Base-by-base conservation (phyloP, 2,329 filamentous ascomycete genomes). In the Tolypocladium pustulatum region DNA sequence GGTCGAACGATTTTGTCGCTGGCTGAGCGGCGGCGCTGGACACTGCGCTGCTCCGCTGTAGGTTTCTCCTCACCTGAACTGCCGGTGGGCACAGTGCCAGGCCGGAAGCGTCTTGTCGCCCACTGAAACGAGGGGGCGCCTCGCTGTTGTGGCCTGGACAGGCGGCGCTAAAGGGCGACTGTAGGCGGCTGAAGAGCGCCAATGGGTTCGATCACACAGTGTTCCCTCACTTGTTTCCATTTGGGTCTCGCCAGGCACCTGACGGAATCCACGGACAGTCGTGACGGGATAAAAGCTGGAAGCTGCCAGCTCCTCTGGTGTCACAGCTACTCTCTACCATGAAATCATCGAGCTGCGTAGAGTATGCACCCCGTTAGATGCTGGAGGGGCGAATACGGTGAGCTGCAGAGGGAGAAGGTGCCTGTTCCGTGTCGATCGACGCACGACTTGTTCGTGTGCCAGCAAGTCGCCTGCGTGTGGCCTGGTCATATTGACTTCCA, bases 1-100 rank as follows among this genome's bases (percentile, higher is more conserved):
- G 67, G 72, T 71, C 67, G 68, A 70, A 70, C 67, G 71, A 74
- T 73, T 74, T 75, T 73, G 73, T 72, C 71, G 68, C 65, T 67
- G 66, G 65, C 62, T 51, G 62, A 59, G 37, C 51, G 34, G 52
- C 38, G 34, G 34, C 34, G 43, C n/a, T 36, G 43, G 43, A 54
- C 57, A 43, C 57, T 41, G 49, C 36, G 27, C 56, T 52, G 6
- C 36, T 40, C 34, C 43, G 27, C 46, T 53, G 56, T 57, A 49
- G 41, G 55, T 36, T 46, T 43, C 54, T 46, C 40, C 54, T 56
- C 54, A 34, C 40, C 12, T 15, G 54, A 32, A 56, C 38, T 56
- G 54, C 54, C 27, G 54, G 41, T 12, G 32, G 10, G 20, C 40
- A 49, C 40, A 32, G 38, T 36, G 32, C 38, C 27, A 34, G 43